These are phyloP conservation scores for Silene coronaria DNA, from an alignment of 179 eudicot genomes.

Conservation along the genomic window DNA sequence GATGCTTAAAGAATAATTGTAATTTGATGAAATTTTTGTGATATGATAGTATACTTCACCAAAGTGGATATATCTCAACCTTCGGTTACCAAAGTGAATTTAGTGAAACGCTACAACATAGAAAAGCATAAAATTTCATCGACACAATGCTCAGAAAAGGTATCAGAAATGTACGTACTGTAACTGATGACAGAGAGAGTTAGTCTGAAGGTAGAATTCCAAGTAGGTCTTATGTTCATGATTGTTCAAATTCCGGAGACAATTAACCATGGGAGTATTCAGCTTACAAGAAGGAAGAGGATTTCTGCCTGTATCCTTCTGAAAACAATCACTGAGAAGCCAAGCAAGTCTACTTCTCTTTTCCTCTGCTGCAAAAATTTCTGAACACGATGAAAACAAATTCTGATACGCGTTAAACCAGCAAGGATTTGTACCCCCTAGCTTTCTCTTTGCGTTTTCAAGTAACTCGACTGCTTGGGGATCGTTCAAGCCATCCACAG, in stretches of 20 bases:
- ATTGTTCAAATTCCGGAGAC: constrained; percentile 38
- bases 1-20: no score
- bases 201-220: constrained; percentile 58
- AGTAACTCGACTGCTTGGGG: constrained; percentile 39
- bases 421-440: constrained; percentile 42
- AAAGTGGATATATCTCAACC: no score
- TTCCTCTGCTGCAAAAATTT: constrained; percentile 55
- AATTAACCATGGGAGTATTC: constrained; percentile 40
- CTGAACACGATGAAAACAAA: constrained; percentile 53
- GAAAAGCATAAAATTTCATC: no score
- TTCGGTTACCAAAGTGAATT: no score
- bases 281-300: constrained; percentile 51
- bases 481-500: constrained; percentile 36
- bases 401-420: constrained; percentile 54
- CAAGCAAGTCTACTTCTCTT: constrained; percentile 56
- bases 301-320: constrained; percentile 51
- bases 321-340: constrained; percentile 74
- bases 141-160: no score
- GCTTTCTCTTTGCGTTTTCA: constrained; percentile 37
- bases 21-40: no score
- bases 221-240: constrained; percentile 43
- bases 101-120: no score
- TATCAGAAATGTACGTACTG: constrained; percentile 37
- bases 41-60: no score
- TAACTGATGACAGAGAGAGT: constrained; percentile 70